A percentile compares a stretch with the other conserved stretches of the same genome.
These are phyloP conservation scores for Geotrichum fermentans DNA, from an alignment of 1,139 yeast genomes.

Conservation along the genomic window DNA sequence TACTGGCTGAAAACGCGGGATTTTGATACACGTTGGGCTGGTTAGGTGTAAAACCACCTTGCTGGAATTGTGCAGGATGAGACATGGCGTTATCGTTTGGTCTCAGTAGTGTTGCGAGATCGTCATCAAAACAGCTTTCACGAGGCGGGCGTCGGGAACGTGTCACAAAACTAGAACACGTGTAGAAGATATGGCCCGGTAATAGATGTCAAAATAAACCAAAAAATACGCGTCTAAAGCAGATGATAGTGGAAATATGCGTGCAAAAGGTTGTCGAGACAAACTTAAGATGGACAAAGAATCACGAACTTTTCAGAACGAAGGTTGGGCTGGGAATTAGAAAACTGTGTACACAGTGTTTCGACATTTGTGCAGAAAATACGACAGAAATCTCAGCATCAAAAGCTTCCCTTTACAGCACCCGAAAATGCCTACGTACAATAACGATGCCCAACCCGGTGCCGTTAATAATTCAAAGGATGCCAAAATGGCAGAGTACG, in stretches of 20 bases:
- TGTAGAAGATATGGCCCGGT: too few relatives aligned
- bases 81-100: conserved; percentile 7
- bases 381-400: too few relatives aligned
- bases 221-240: not conserved
- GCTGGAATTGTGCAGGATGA: conserved; percentile 8
- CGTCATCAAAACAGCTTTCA: not conserved
- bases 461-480: conserved; percentile 8
- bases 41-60: conserved; percentile 10
- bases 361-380: conserved; percentile 1
- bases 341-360: conserved; percentile 1
- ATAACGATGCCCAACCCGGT: conserved; percentile 5
- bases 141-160: not conserved
- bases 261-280: not conserved
- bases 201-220: not conserved
- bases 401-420: too few relatives aligned
- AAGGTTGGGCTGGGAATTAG: not conserved
- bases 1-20: not conserved
- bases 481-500: conserved; percentile 51
- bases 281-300: not conserved
- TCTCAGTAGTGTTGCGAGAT: too few relatives aligned
- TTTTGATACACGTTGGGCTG: conserved; percentile 3
- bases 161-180: too few relatives aligned
- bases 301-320: conserved; percentile 5
- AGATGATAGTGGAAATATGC: not conserved
- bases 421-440: conserved; percentile 14